phyloP scores from a whole-genome alignment of 2,329 filamentous ascomycete species.

The Colletotrichum trifolii region DNA sequence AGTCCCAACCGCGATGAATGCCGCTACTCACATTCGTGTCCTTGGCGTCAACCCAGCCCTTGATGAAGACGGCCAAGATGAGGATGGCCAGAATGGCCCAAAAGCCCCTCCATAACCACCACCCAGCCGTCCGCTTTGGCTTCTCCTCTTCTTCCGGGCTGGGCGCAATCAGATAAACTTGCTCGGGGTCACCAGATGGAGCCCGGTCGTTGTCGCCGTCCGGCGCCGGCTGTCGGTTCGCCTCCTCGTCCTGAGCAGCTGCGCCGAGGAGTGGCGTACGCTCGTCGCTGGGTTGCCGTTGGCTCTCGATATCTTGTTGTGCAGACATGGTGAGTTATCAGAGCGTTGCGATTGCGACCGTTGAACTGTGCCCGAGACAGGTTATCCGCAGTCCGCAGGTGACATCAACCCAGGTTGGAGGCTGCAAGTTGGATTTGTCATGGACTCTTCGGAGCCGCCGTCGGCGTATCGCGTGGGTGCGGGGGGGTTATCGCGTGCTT shows the following conservation, averaged over 20 bases:
- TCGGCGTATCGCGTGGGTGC: slow-evolving; percentile 34
- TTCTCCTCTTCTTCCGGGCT: slow-evolving; percentile 10
- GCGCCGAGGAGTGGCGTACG: slow-evolving; percentile 40
- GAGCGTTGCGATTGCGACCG: not conserved
- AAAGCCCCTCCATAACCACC: slow-evolving; percentile 50
- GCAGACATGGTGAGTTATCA: slow-evolving; percentile 19
- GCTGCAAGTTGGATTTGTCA: slow-evolving; percentile 12
- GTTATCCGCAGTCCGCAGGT: slow-evolving; percentile 1
- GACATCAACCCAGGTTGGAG: not conserved
- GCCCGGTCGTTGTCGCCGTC: slow-evolving; percentile 24
- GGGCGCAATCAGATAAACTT: slow-evolving; percentile 17
- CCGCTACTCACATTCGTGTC: slow-evolving; percentile 51
- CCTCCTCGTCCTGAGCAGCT: slow-evolving; percentile 10
- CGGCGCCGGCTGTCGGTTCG: slow-evolving; percentile 6
- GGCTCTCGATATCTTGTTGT: slow-evolving; percentile 19
- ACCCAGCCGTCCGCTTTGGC: slow-evolving; percentile 36
- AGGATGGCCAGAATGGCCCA: slow-evolving; percentile 48
- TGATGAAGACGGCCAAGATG: slow-evolving; percentile 52
- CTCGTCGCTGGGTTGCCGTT: slow-evolving; percentile 30
- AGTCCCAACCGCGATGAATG: not conserved
- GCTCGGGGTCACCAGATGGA: slow-evolving; percentile 27
- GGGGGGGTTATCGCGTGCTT: slow-evolving; percentile 35
- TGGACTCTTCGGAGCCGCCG: slow-evolving; percentile 24
- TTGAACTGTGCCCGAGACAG: not conserved
- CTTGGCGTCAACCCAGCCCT: slow-evolving; percentile 57